Percentiles rank a stretch among this genome's conserved stretches.
These are phyloP conservation scores for Mycena belliarum DNA, from an alignment of 768 basidiomycete species.

Conservation along the genomic window DNA sequence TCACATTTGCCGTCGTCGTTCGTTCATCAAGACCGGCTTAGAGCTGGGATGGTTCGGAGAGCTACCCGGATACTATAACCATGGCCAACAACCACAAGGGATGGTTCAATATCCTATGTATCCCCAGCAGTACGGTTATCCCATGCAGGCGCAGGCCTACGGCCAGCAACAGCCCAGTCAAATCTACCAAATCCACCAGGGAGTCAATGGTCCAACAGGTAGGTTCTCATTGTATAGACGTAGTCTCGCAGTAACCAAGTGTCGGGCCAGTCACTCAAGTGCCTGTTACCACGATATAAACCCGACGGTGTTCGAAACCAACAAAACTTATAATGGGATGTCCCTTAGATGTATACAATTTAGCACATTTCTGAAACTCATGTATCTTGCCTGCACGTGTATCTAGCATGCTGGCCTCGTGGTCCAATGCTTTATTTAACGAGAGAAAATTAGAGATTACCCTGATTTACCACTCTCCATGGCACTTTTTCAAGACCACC, in stretches of 20 bases:
- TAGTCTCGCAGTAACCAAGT: background rate
- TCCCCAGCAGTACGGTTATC: slow-evolving; percentile 32
- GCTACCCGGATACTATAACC: slow-evolving; percentile 62
- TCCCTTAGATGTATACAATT: background rate
- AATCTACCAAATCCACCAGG: slow-evolving; percentile 15
- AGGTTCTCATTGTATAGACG: background rate
- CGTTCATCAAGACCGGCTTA: slow-evolving; percentile 29
- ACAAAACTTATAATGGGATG: slow-evolving; percentile 1
- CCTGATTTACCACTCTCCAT: slow-evolving; percentile 28
- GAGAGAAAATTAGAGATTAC: background rate
- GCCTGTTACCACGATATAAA: slow-evolving; percentile 10
- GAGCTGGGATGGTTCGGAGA: slow-evolving; percentile 82
- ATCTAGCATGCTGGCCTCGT: slow-evolving; percentile 24
- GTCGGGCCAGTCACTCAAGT: slow-evolving; percentile 18
- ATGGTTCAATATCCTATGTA: slow-evolving; percentile 30
- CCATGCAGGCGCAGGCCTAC: slow-evolving; percentile 45
- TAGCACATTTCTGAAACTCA: background rate
- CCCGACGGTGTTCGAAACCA: background rate
- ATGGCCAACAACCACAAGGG: slow-evolving; percentile 31
- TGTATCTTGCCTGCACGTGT: slow-evolving; percentile 15
- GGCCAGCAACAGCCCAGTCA: slow-evolving; percentile 1
- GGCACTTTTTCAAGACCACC: slow-evolving; percentile 53
- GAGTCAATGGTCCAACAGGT: slow-evolving; percentile 15
- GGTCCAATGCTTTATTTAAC: slow-evolving; percentile 12
- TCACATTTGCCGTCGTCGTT: background rate